Conservation (phyloP, 805 yeast genomes). For the Yamadazyma philogaea region DNA sequence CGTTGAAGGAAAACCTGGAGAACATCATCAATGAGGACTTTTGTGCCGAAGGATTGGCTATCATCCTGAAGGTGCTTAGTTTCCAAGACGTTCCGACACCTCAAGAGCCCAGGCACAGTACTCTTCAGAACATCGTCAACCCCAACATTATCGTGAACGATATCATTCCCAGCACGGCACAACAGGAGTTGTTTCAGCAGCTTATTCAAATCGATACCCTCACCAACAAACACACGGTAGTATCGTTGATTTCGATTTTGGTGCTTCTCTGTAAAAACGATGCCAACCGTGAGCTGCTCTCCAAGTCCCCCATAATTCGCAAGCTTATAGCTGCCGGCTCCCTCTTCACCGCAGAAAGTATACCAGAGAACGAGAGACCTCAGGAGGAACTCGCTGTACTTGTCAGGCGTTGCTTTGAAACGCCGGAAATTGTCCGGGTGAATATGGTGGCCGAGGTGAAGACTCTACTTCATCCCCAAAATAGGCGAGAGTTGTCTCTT, state of each 20-base stretch:
- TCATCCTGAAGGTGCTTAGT: slow-evolving; percentile 54
- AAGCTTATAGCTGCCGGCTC: slow-evolving; percentile 45
- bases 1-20: slow-evolving; percentile 14
- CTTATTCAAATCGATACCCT: not conserved
- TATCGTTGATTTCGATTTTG: not conserved
- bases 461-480: slow-evolving; percentile 20
- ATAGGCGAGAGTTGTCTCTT: slow-evolving; percentile 44
- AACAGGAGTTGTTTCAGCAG: slow-evolving; percentile 1
- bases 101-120: slow-evolving; percentile 25
- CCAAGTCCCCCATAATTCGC: slow-evolving; percentile 46
- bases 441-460: slow-evolving; percentile 52
- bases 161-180: not conserved
- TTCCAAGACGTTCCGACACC: slow-evolving; percentile 49
- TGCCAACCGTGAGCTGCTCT: slow-evolving; percentile 36
- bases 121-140: slow-evolving; percentile 9
- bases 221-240: not conserved
- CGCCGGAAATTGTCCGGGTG: slow-evolving; percentile 44
- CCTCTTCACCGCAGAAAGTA: slow-evolving; percentile 20
- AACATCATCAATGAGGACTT: slow-evolving; percentile 41
- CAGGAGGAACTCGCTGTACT: slow-evolving; percentile 39
- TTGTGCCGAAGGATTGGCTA: slow-evolving; percentile 55
- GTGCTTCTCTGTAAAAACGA: slow-evolving; percentile 43
- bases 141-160: not conserved
- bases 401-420: slow-evolving; percentile 70
- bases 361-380: slow-evolving; percentile 12